Conservation (phyloP, 805 yeast genomes). For the Scheffersomyces amazonensis region DNA sequence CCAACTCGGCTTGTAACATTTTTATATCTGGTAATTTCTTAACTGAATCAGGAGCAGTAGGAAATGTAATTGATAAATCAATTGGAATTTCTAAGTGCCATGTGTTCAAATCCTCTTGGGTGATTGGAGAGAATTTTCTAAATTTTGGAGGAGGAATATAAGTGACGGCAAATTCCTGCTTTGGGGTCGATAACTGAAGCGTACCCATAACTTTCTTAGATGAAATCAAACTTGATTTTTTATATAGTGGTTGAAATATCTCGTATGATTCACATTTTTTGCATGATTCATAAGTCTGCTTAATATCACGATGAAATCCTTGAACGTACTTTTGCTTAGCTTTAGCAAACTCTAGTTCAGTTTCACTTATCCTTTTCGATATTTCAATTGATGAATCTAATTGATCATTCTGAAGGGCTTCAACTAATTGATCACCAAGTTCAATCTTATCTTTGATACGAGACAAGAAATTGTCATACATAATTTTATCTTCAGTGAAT, state of each 20-base stretch:
- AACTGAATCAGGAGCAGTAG: background rate
- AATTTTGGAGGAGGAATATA: conserved; percentile 24
- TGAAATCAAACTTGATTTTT: conserved; percentile 11
- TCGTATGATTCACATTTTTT: conserved; percentile 7
- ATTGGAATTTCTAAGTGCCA: conserved; percentile 29
- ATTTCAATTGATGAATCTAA: conserved; percentile 8
- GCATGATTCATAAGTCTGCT: conserved; percentile 1
- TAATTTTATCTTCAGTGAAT: conserved; percentile 15
- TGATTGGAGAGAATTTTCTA: conserved; percentile 4
- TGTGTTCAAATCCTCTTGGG: conserved; percentile 3
- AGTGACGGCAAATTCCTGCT: conserved; percentile 12
- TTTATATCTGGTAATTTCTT: conserved; percentile 22
- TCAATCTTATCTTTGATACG: conserved; percentile 27
- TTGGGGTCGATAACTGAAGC: conserved; percentile 14
- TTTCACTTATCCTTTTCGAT: conserved; percentile 6
- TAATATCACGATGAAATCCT: conserved; percentile 6
- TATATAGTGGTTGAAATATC: conserved; percentile 8
- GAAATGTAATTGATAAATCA: conserved; percentile 11
- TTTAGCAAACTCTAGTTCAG: conserved; percentile 16
- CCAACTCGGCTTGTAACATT: conserved; percentile 22
- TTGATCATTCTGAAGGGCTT: conserved; percentile 8
- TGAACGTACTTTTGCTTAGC: conserved; percentile 17
- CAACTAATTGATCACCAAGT: conserved; percentile 17
- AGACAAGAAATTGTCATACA: conserved; percentile 20
- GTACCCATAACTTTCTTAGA: conserved; percentile 8